phyloP scores from a whole-genome alignment of 345 rosid genomes.

The Camelina sativa region DNA sequence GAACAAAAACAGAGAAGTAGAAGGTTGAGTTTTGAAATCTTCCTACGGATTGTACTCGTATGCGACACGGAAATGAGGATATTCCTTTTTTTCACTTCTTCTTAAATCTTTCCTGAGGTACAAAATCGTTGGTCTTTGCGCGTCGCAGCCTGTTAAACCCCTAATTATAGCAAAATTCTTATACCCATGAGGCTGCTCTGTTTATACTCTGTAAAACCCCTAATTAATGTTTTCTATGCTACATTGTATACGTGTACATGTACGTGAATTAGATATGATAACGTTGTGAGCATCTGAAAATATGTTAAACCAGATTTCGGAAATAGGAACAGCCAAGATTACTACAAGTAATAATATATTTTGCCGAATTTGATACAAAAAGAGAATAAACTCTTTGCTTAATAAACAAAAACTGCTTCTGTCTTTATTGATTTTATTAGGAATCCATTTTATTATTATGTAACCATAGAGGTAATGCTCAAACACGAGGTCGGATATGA shows the following conservation, averaged over 20 bases:
- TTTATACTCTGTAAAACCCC: neutral
- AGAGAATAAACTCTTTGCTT: neutral
- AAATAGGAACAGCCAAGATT: neutral
- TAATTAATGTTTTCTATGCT: neutral
- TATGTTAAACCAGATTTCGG: neutral
- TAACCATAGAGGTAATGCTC: slow-evolving; percentile 19
- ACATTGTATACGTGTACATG: neutral
- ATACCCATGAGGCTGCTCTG: slow-evolving; percentile 8
- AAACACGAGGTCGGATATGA: neutral
- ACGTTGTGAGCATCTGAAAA: neutral
- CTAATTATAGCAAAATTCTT: slow-evolving; percentile 31
- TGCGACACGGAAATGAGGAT: slow-evolving; percentile 18
- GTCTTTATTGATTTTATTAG: slow-evolving; percentile 30
- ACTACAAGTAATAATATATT: neutral
- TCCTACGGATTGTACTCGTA: slow-evolving; percentile 38
- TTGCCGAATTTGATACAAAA: neutral
- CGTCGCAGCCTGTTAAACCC: slow-evolving; percentile 14
- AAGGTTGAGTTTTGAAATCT: slow-evolving; percentile 1
- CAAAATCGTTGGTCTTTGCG: slow-evolving; percentile 20
- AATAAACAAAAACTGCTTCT: slow-evolving; percentile 1
- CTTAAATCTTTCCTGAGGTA: slow-evolving; percentile 32
- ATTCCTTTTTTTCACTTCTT: neutral
- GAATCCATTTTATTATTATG: neutral
- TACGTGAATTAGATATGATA: no score
- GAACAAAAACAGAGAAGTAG: slow-evolving; percentile 24